phyloP scores from a whole-genome alignment of 768 basidiomycete genomes.

The Agaricus sinodeliciosus region DNA sequence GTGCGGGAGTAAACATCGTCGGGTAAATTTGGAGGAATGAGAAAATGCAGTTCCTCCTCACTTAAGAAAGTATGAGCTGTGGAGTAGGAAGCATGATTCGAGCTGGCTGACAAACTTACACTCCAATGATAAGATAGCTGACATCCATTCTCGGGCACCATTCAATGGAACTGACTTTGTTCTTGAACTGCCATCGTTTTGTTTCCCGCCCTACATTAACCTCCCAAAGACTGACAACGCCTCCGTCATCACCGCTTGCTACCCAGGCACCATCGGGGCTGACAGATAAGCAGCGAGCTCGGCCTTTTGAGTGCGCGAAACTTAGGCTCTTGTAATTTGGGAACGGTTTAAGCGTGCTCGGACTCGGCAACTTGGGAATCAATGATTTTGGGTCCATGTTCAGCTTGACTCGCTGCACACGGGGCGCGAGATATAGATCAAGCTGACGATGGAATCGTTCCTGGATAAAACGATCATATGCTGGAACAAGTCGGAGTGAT shows the following conservation, averaged over 20 bases:
- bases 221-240: constrained; percentile 87
- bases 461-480: constrained; percentile 86
- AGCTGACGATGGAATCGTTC: constrained; percentile 91
- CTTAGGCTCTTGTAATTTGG: constrained; percentile 76
- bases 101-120: constrained; percentile 46
- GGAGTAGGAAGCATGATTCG: constrained; percentile 7
- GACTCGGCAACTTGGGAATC: constrained; percentile 91
- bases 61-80: constrained; percentile 33
- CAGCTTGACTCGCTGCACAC: constrained; percentile 80
- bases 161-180: constrained; percentile 76
- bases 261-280: constrained; percentile 92
- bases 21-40: constrained; percentile 77
- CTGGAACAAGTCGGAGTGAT: constrained; percentile 85
- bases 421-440: constrained; percentile 93
- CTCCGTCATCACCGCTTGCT: constrained; percentile 86
- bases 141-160: constrained; percentile 92
- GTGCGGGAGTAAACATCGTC: constrained; percentile 50
- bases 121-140: constrained; percentile 69
- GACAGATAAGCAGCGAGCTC: constrained; percentile 68
- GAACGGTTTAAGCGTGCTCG: constrained; percentile 89
- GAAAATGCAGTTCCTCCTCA: constrained; percentile 72
- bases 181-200: constrained; percentile 76
- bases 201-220: constrained; percentile 83
- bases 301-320: constrained; percentile 59
- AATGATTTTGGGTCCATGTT: constrained; percentile 89